Evolutionary conservation across 441 rosid genomes (phyloP), one percentile per base, ranked within the genome.

Genomic region (Melastoma candidum): DNA sequence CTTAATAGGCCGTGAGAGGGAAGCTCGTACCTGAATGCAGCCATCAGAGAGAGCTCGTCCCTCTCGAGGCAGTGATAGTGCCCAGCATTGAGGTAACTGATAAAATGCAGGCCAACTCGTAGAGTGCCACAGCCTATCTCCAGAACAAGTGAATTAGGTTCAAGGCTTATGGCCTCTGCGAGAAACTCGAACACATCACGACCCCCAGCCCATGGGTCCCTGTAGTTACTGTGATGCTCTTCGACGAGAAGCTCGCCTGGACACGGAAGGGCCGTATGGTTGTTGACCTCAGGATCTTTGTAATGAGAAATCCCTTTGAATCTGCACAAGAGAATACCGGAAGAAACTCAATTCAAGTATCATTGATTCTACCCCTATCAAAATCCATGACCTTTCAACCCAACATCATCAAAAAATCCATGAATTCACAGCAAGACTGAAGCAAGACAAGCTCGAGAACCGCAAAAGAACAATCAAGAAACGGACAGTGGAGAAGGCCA

Each of bases 121-220:
- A 92, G 82, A 0, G 98, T 88, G 53, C 98, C 98, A 64, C 97
- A 88, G 3, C 98, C 98, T 7, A 93, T 82, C 75, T 93, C 95
- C 1, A 93, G 82, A 14, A 88, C 97, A 32, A 51, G 90, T 1
- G 95, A 84, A 39, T 56, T 56, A 17, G 92, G 80, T 47, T 76
- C 68, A 29, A 93, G 70, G 27, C 51, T 74, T 53, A 75, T 56
- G 46, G 92, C 71, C 59, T 78, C 81, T 10, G 95, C 95, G 12
- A 93, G 84, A 71, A 84, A 93, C 74, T 93, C 97, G 54, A 85
- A 86, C 61, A 93, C 92, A 43, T 93, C 95, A 7, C 93, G 77
- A 6, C 97, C 98, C 60, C 98, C 97, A 0, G 97, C 95, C 98
- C 98, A 93, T 5, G 95, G 95, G 61, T 93, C 98, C 48, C 97